Percentiles rank a stretch among this genome's conserved stretches.
These are phyloP conservation scores for Orbilia javanica DNA, from an alignment of 2,329 filamentous ascomycete genomes.

Conservation along the genomic window DNA sequence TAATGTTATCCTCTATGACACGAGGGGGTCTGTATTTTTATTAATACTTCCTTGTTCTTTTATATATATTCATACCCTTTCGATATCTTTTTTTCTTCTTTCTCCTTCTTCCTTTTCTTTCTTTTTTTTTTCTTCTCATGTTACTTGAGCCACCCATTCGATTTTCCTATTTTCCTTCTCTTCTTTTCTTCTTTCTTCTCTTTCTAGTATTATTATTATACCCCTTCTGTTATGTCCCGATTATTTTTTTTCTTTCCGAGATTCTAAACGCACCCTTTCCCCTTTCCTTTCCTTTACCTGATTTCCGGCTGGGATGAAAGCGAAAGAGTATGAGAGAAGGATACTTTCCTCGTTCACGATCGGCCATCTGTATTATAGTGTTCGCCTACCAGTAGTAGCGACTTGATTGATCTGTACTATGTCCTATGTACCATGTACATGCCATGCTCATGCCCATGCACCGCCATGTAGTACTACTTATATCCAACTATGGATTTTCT, in stretches of 20 bases:
- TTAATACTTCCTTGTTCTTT: constrained; percentile 44
- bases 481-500: constrained; percentile 13
- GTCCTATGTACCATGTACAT: constrained; percentile 5
- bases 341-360: background rate
- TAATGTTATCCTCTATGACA: background rate
- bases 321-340: constrained; percentile 18
- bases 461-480: constrained; percentile 15
- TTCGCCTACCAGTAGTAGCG: constrained; percentile 14
- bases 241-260: constrained; percentile 6
- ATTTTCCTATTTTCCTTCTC: constrained; percentile 13
- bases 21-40: constrained; percentile 44
- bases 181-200: constrained; percentile 3
- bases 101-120: background rate
- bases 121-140: background rate
- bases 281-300: constrained; percentile 13
- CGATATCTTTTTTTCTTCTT: constrained; percentile 18
- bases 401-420: constrained; percentile 12
- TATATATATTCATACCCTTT: constrained; percentile 35
- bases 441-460: constrained; percentile 12
- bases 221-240: constrained; percentile 41
- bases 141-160: constrained; percentile 8
- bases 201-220: constrained; percentile 39
- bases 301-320: constrained; percentile 16
- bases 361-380: constrained; percentile 41
- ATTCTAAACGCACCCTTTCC: background rate